Conservation (phyloP, 148 eudicot genomes). For the Pouteria glomerata region DNA sequence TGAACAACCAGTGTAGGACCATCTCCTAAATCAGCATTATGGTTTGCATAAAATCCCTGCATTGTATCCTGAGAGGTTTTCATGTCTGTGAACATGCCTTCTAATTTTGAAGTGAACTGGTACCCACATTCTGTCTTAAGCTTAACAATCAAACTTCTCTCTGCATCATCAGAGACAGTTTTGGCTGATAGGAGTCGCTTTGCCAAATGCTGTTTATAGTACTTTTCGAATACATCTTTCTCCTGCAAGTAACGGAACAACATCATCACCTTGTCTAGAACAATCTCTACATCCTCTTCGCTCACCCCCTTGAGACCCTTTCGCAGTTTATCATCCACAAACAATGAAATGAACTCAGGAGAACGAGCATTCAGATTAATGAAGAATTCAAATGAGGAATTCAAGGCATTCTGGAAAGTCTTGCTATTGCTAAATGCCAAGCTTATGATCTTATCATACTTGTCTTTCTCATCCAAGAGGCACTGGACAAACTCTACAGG, state of each 20-base stretch:
- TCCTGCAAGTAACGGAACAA: constrained; percentile 73
- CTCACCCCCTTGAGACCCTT: constrained; percentile 71
- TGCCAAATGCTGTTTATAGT: constrained; percentile 81
- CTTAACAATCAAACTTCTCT: constrained; percentile 73
- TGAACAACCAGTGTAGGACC: constrained; percentile 65
- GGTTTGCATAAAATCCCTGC: constrained; percentile 66
- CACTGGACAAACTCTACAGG: constrained; percentile 78
- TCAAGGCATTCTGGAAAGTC: constrained; percentile 72
- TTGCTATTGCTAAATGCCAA: constrained; percentile 59
- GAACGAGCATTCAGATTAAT: constrained; percentile 69
- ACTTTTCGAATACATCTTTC: constrained; percentile 78
- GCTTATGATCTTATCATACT: constrained; percentile 66
- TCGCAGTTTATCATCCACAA: constrained; percentile 67
- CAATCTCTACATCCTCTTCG: constrained; percentile 64
- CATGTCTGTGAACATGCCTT: constrained; percentile 90
- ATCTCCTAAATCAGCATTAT: constrained; percentile 57
- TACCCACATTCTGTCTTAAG: constrained; percentile 83
- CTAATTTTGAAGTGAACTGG: constrained; percentile 77
- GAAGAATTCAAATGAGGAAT: constrained; percentile 66
- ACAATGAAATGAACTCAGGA: constrained; percentile 74
- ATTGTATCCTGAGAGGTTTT: constrained; percentile 79
- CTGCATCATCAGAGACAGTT: constrained; percentile 77
- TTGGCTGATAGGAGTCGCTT: constrained; percentile 77
- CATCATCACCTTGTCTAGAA: constrained; percentile 80
- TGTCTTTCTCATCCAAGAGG: constrained; percentile 66